Percentiles rank a stretch among this genome's conserved stretches.
Conservation (phyloP, 164 flowering plant species). For the Chimonanthus salicifolius region DNA sequence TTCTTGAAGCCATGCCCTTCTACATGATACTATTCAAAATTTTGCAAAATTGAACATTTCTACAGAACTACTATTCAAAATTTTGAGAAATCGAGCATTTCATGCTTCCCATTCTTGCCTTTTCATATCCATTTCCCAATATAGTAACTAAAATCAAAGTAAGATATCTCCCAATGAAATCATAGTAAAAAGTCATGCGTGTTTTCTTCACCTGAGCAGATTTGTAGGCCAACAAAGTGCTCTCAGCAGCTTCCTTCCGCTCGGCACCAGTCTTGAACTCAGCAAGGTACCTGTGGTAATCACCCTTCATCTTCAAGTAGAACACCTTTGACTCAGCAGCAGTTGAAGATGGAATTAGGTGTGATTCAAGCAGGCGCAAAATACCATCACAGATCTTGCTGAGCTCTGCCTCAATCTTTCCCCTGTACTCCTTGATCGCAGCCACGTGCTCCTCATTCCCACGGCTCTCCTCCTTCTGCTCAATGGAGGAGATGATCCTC, state of each 20-base stretch:
- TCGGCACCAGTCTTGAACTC: conserved; percentile 14
- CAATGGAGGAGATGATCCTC: conserved; percentile 16
- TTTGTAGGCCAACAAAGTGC: conserved; percentile 16
- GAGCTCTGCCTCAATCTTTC: conserved; percentile 17
- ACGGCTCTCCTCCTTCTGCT: conserved; percentile 18
- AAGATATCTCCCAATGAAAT: neutral
- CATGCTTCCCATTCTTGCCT: too few species aligned
- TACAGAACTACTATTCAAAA: neutral
- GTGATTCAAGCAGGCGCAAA: conserved; percentile 11
- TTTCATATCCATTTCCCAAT: too few species aligned
- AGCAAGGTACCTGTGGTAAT: conserved; percentile 13
- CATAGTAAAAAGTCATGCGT: neutral
- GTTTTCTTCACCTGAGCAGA: conserved; percentile 10
- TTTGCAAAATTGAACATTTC: neutral
- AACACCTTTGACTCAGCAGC: conserved; percentile 16
- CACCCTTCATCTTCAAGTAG: conserved; percentile 16
- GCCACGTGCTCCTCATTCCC: conserved; percentile 15
- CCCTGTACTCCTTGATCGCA: conserved; percentile 14
- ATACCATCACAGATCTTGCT: conserved; percentile 18
- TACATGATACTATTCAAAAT: too few species aligned
- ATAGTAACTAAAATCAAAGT: neutral
- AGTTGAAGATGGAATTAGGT: conserved; percentile 9
- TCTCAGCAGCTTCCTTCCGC: conserved; percentile 18
- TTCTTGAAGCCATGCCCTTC: too few species aligned
- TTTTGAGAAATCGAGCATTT: too few species aligned